These are phyloP conservation scores for Boletus tylopilopsis DNA, from an alignment of 768 basidiomycete genomes.

Conservation along the genomic window DNA sequence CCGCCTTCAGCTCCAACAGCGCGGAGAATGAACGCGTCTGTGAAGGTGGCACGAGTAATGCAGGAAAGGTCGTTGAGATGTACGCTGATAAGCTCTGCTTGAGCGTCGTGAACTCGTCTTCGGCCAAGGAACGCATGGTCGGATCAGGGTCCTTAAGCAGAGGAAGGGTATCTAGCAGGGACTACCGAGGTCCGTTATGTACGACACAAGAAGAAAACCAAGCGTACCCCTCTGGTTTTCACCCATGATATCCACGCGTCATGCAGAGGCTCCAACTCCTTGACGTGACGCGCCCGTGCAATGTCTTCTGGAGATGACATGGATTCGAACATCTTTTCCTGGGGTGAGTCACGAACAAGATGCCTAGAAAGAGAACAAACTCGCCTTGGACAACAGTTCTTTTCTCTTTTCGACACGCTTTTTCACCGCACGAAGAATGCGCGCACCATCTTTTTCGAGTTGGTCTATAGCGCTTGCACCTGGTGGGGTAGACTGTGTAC, in stretches of 20 bases:
- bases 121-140: slow-evolving; percentile 68
- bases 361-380: background rate
- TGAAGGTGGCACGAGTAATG: slow-evolving; percentile 71
- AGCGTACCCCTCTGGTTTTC: slow-evolving; percentile 52
- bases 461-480: slow-evolving; percentile 17
- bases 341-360: background rate
- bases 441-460: slow-evolving; percentile 42
- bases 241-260: slow-evolving; percentile 66
- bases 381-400: slow-evolving; percentile 42
- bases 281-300: slow-evolving; percentile 53
- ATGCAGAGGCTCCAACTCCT: slow-evolving; percentile 65
- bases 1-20: slow-evolving; percentile 87
- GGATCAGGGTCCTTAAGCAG: slow-evolving; percentile 74
- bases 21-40: slow-evolving; percentile 65
- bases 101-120: slow-evolving; percentile 58
- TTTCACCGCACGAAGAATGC: slow-evolving; percentile 52
- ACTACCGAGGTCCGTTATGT: slow-evolving; percentile 43
- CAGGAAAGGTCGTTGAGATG: slow-evolving; percentile 51
- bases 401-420: slow-evolving; percentile 51
- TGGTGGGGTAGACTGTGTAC: slow-evolving; percentile 10
- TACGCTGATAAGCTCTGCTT: slow-evolving; percentile 26
- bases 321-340: slow-evolving; percentile 49
- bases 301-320: slow-evolving; percentile 57
- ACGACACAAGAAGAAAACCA: background rate
- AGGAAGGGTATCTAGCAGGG: slow-evolving; percentile 55